Base-by-base conservation (phyloP, 257 asterid genomes). In the Fraxinus excelsior region DNA sequence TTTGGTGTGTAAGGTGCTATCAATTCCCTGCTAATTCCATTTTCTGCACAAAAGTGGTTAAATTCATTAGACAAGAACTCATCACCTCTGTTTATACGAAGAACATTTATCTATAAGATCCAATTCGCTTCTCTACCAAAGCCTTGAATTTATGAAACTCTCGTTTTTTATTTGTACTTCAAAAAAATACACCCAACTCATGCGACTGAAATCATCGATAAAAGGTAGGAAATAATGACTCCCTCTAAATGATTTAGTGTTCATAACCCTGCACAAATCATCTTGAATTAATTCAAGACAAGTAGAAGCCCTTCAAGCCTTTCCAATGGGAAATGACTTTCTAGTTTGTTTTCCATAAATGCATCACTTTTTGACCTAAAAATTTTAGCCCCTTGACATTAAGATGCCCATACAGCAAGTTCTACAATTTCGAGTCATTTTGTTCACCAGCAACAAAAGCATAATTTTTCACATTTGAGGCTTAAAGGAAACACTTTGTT, bases 181-280 rank as follows among this genome's bases (percentile, higher is more conserved):
- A 26, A 70, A 1, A 19, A 80, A 72, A 60, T 64, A 76, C 4
- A 72, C 77, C 78, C 78, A 76, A 68, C 77, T 68, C 83, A 49
- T 35, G 29, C 5, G 62, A 25, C 60, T 69, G 1, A 8, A 28
- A 71, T 77, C 72, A 60, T 77, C 65, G 18, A 7, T 77, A 11
- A 76, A 69, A 0, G 35, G 13, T 1, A 35, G 19, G 7, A 76
- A 51, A 14, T 76, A 53, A 0, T 2, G 0, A 31, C 58, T 46
- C 29, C 74, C 26, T 58, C 70, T 40, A 68, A 51, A 3, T 0
- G 75, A 74, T 7, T 3, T 1, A 64, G 53, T 31, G 0, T 31
- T 16, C 67, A 76, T 76, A 4, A 10, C 0, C 42, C 42, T 2
- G 7, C 42, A 37, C 11, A 7, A 8, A 37, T 37, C 2, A 37